Percentiles rank a stretch among this genome's conserved stretches.
Conservation (phyloP, 1,284 basidiomycete genomes). For the Leccinum laetum region DNA sequence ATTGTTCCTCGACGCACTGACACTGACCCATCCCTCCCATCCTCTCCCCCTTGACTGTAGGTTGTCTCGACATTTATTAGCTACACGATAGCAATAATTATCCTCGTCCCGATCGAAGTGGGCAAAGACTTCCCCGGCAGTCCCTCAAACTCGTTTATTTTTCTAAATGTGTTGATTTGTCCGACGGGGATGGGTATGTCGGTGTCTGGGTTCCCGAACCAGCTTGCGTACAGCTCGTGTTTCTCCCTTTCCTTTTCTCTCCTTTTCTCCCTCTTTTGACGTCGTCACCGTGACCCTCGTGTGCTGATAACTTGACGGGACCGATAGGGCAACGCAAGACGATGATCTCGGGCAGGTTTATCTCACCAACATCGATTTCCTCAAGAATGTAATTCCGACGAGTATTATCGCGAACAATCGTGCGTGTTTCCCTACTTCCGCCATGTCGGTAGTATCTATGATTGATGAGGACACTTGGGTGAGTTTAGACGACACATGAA, state of each 20-base stretch:
- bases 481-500: conserved; percentile 2
- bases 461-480: conserved; percentile 23
- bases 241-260: too few relatives aligned
- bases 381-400: conserved; percentile 93
- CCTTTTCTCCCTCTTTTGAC: too few relatives aligned
- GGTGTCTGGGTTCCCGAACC: conserved; percentile 60
- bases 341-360: conserved; percentile 93
- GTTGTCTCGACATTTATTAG: conserved; percentile 90
- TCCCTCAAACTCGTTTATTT: conserved; percentile 83
- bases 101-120: conserved; percentile 93
- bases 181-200: conserved; percentile 47
- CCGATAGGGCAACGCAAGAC: conserved; percentile 83
- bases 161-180: conserved; percentile 91
- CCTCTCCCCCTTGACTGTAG: conserved; percentile 35
- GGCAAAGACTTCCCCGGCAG: conserved; percentile 67
- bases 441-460: conserved; percentile 17
- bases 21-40: neutral
- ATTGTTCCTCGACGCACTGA: neutral
- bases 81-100: conserved; percentile 96
- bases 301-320: neutral
- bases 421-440: conserved; percentile 38
- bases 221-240: conserved; percentile 75
- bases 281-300: too few relatives aligned
- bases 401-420: conserved; percentile 82
- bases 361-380: conserved; percentile 58